Conservation (phyloP, 2,329 filamentous ascomycete species). For the Cephalotrichum gorgonifer region DNA sequence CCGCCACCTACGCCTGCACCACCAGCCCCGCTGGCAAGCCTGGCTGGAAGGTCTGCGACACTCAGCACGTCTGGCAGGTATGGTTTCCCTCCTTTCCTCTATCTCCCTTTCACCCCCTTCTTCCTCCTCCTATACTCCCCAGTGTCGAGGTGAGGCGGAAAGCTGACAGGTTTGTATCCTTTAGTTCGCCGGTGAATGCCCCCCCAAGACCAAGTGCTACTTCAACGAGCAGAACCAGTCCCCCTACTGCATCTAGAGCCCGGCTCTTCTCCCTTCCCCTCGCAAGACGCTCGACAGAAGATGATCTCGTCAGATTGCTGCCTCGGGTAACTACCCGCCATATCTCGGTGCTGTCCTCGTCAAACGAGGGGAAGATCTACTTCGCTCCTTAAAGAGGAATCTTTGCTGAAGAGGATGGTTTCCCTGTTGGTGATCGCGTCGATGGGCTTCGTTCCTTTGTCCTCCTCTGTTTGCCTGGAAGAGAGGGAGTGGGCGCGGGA, state of each 20-base stretch:
- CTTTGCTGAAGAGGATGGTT: too few species aligned
- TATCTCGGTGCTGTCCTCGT: too few species aligned
- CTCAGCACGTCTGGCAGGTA: constrained; percentile 19
- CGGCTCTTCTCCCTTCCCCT: background rate
- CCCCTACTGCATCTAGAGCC: constrained; percentile 23
- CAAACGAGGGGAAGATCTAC: too few species aligned
- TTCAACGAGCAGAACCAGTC: constrained; percentile 22
- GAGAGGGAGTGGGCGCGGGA: too few species aligned
- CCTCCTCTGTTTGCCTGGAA: too few species aligned
- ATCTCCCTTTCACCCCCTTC: background rate
- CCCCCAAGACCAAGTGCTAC: constrained; percentile 23
- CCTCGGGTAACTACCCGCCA: too few species aligned
- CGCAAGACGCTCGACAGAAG: too few species aligned
- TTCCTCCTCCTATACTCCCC: background rate
- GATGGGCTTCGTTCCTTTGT: too few species aligned
- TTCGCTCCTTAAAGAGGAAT: too few species aligned
- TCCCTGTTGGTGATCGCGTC: too few species aligned
- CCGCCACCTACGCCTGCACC: constrained; percentile 24
- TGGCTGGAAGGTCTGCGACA: constrained; percentile 24
- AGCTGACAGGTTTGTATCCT: background rate
- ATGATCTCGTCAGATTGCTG: too few species aligned
- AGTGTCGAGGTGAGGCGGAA: background rate
- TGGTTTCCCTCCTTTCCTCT: constrained; percentile 10
- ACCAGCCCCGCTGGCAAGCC: constrained; percentile 6
- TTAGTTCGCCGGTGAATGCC: constrained; percentile 22